Base-by-base conservation (phyloP, 1,139 yeast species). In the Taphrina wiesneri region DNA sequence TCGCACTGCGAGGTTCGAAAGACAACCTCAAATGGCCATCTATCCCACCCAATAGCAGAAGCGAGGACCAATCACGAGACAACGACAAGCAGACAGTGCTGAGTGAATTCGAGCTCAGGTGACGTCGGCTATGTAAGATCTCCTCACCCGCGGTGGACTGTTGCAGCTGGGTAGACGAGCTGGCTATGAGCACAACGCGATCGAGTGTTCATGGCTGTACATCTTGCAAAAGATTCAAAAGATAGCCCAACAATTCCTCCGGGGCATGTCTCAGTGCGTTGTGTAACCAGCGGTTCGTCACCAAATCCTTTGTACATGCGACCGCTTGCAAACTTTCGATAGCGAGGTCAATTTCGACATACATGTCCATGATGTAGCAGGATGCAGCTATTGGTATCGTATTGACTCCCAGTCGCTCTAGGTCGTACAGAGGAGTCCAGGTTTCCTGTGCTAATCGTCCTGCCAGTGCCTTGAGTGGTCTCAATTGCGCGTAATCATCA, bases 361-460 rank as follows among this genome's bases (percentile, higher is more conserved):
- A 62, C 60, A 62, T 53, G 39, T 62, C 2, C 85, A 84, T 15
- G 79, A 84, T 67, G 21, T 69, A 69, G 49, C 69, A 66, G 13
- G 68, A 67, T 23, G 84, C 79, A 1, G 85, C 85, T 13, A 83
- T 77, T 2, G 71, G 66, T 15, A 70, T 72, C 17, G 53, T 63
- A 21, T 69, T 70, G 1, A 61, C 61, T 21, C 70, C 63, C 64
- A 83, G 75, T 1, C 69, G 73, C 2, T 76, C 73, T 0, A 74
- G 70, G 68, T 82, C 77, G 71, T 83, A 84, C 13, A 84, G 73
- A 5, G 67, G 61, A 1, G 79, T 72, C 86, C 86, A 84, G 21
- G 74, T 69, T 0, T 72, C 71, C 0, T 68, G 60, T 65, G 84
- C 86, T 45, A 84, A 73, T 4, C 76, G 75, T 21, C 78, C 68